Evolutionary conservation across 805 yeast genomes (phyloP), one percentile per base, ranked within the genome.

Genomic region (Saccharomycopsis sp.): DNA sequence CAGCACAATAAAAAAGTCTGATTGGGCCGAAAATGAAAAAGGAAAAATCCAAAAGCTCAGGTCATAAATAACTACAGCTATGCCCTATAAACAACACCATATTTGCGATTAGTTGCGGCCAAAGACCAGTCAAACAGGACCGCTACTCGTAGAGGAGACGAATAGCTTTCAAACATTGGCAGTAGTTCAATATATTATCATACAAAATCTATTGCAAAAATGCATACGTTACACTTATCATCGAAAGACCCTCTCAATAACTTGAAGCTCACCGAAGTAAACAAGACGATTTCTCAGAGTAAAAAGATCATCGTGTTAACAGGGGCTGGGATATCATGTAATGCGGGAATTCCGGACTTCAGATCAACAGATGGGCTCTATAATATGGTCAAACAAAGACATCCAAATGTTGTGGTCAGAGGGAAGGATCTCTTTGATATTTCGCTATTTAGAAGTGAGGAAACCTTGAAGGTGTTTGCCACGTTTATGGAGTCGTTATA

Each of bases 331-430:
- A 90, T 93, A 59, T 89, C 97, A 15, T 90, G 97, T 69, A 89
- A 88, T 68, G 97, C 98, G 0, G 98, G 99, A 0, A 94, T 93
- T 53, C 99, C 99, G 42, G 98, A 93, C 69, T 92, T 92, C 69
- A 78, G 98, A 58, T 87, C 96, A 2, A 75, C 84, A 8, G 82
- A 86, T 64, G 98, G 98, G 1, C 77, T 92, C 8, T 92, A 93
- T 72, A 84, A 86, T 60, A 69, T 84, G 72, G 88, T 86, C 35
- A 89, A 86, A 67, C 69, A 73, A 19, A 81, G 80, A 62, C 79
- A 81, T 64, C 87, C 92, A 0, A 62, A 69, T 47, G 75, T 80
- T 9, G 78, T 86, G 19, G 84, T 86, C 50, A 86, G 84, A 65
- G 98, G 98, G 3, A 89, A 89, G 67, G 99, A 93, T 62, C 78